Evolutionary conservation across 768 basidiomycete species (phyloP), one percentile per base, ranked within the genome.

Genomic region (Lentinula lateritia): DNA sequence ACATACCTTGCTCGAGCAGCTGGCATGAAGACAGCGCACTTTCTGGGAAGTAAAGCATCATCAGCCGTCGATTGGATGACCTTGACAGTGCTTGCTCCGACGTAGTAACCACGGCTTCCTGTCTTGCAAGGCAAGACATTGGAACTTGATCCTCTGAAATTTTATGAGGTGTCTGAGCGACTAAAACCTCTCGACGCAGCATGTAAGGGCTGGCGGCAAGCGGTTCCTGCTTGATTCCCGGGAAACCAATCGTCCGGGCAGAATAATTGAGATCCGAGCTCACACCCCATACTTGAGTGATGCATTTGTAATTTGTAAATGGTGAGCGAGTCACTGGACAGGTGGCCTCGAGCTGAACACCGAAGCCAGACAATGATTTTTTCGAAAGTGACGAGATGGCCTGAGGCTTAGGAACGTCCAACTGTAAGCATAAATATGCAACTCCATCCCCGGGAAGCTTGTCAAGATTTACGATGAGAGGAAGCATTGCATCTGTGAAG

Each of bases 1-100:
- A 80, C 88, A 71, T 69, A 90, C 89, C 74, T 63, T 80, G 72
- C 69, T 88, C 86, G 64, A 88, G 76, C 89, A 88, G 89, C 62
- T 87, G 81, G 72, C 89, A 89, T 62, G 83, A 77, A 67, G 71
- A 83, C 53, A 92, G 75, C 15, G 78, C 72, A 20, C 89, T 89
- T 62, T 90, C 88, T 46, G 90, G 89, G 52, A 59, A 59, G 41
- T 20, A 32, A 15, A 56, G 23, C 5, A 54, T 5, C 53, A 54
- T 13, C 20, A 48, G 8, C 35, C 16, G 16, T 39, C 16, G 9
- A 9, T 38, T 3, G 13, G 53, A 18, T 23, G 35, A 23, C 6
- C n/a, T 83, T 80, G 63, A 81, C 70, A 56, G 80, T 78, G 63
- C 78, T 77, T 48, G 46, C 46, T 48, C 46, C 9, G 12, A 7